A percentile compares a stretch with the other conserved stretches of the same genome.
Evolutionary conservation across 805 yeast genomes (phyloP).

Genomic region (Nakazawaea molendinolei): DNA sequence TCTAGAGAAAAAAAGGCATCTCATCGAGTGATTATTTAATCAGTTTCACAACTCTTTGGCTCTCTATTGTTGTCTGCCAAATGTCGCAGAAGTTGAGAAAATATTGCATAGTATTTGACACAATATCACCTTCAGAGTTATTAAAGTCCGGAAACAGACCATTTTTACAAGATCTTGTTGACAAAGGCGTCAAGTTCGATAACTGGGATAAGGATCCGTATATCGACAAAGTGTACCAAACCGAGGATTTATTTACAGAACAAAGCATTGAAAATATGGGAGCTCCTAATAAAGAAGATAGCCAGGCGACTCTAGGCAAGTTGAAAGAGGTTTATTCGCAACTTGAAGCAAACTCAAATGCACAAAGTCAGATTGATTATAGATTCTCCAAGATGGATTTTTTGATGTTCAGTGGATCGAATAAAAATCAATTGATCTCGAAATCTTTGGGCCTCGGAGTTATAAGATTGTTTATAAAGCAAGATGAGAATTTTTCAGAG

Average conservation of each 20-base stretch:
- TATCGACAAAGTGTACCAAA: not conserved
- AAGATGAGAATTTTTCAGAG: constrained; percentile 14
- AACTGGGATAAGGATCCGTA: not conserved
- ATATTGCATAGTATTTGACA: constrained; percentile 23
- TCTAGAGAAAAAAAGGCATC: too few relatives aligned
- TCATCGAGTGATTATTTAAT: too few relatives aligned
- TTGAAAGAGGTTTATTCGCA: constrained; percentile 9
- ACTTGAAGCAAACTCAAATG: not conserved
- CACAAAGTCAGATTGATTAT: constrained; percentile 19
- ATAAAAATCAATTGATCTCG: constrained; percentile 36
- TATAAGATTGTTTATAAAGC: constrained; percentile 49
- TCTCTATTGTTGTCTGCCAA: too few relatives aligned
- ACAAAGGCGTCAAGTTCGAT: not conserved
- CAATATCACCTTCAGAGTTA: constrained; percentile 20
- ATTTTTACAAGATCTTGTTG: constrained; percentile 16
- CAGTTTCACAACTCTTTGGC: too few relatives aligned
- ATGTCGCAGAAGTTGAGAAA: not conserved
- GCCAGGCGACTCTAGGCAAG: constrained; percentile 13
- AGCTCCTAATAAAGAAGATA: not conserved
- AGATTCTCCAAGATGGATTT: constrained; percentile 28
- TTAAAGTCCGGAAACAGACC: constrained; percentile 15
- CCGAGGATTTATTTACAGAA: constrained; percentile 5
- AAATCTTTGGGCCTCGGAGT: constrained; percentile 68
- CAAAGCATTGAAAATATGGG: not conserved
- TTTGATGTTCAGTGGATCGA: constrained; percentile 19